These are phyloP conservation scores for Saitozyma sp. DNA, from an alignment of 768 basidiomycete genomes.

Conservation along the genomic window DNA sequence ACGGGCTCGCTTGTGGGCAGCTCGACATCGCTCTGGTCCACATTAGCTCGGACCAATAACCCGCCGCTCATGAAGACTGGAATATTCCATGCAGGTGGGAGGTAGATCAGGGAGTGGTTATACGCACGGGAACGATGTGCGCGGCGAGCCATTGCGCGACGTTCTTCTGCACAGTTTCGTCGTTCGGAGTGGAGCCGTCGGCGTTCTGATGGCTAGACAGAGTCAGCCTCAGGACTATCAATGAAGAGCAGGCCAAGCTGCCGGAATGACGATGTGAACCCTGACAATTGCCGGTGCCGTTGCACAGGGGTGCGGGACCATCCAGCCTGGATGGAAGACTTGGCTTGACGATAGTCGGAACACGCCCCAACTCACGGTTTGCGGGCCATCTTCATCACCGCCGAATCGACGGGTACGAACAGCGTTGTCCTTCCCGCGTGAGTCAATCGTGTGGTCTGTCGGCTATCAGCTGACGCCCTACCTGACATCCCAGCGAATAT, in stretches of 20 bases:
- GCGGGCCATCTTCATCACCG: conserved; percentile 72
- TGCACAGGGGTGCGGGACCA: background rate
- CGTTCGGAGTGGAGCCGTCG: conserved; percentile 52
- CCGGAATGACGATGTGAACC: background rate
- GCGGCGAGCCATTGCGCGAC: conserved; percentile 78
- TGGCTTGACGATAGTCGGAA: too few relatives aligned
- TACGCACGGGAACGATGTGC: conserved; percentile 75
- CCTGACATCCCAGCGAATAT: background rate
- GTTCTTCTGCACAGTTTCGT: conserved; percentile 63
- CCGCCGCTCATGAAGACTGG: background rate
- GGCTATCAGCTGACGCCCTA: background rate
- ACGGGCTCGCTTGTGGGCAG: conserved; percentile 11
- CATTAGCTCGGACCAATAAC: background rate
- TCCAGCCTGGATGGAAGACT: too few relatives aligned
- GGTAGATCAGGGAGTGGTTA: background rate
- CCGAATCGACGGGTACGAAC: conserved; percentile 83
- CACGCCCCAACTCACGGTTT: conserved; percentile 68
- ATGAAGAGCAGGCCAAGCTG: too few relatives aligned
- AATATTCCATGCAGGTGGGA: background rate
- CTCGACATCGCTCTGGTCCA: conserved; percentile 11
- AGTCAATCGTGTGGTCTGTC: conserved; percentile 13
- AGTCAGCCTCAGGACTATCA: background rate
- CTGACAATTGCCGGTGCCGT: background rate
- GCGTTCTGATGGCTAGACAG: conserved; percentile 40
- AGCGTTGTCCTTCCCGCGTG: conserved; percentile 58